Conservation (phyloP, 2,329 filamentous ascomycete species). For the Dichotomopilus funicola region DNA sequence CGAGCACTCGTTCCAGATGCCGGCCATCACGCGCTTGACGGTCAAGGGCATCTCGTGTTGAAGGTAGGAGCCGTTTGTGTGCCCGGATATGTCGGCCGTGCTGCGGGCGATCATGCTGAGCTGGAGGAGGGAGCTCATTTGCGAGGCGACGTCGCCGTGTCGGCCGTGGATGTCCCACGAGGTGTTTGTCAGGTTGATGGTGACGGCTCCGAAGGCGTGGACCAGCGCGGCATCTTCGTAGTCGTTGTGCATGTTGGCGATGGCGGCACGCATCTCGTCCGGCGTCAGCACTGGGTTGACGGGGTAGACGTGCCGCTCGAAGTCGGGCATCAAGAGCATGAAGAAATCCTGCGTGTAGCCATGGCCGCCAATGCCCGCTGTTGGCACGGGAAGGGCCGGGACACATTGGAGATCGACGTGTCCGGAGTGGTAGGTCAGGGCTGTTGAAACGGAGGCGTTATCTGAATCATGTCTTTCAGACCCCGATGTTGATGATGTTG, state of each 20-base stretch:
- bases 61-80: background rate
- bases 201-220: constrained; percentile 6
- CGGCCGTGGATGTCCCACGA: constrained; percentile 7
- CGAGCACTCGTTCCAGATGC: constrained; percentile 6
- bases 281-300: constrained; percentile 7
- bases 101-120: background rate
- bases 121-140: constrained; percentile 5
- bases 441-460: too few relatives aligned
- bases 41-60: constrained; percentile 6
- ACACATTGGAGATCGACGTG: too few relatives aligned
- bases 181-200: constrained; percentile 6
- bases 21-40: constrained; percentile 4
- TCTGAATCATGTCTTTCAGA: too few relatives aligned
- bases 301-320: constrained; percentile 8
- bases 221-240: constrained; percentile 6
- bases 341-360: constrained; percentile 7
- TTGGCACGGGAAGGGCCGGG: background rate
- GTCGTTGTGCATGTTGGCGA: constrained; percentile 5
- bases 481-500: too few relatives aligned
- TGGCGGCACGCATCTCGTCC: constrained; percentile 3
- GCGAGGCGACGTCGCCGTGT: constrained; percentile 4
- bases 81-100: background rate
- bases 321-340: constrained; percentile 2
- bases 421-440: too few relatives aligned
- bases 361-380: constrained; percentile 1